Conservation (phyloP, 2,329 filamentous ascomycete species). For the Colletotrichum gigasporum region DNA sequence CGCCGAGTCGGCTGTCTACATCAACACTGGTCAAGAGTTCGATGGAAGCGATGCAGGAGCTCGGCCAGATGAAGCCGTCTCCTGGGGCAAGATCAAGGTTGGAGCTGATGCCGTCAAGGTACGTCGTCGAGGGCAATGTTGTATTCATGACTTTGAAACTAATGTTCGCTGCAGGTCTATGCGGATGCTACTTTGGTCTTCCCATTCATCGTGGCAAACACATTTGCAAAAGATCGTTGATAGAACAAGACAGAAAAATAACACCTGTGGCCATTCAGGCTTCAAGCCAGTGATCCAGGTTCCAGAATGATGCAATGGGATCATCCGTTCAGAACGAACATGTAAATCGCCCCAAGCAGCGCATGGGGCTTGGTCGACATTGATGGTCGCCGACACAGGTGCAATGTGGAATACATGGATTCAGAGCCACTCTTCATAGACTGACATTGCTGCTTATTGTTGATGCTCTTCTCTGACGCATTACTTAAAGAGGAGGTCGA, state of each 20-base stretch:
- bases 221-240: conserved; percentile 65
- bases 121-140: conserved; percentile 35
- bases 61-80: conserved; percentile 93
- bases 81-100: conserved; percentile 97
- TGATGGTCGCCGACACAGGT: no score
- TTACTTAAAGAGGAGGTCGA: no score
- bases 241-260: conserved; percentile 29
- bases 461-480: no score
- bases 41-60: conserved; percentile 97
- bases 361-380: no score
- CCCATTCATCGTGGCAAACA: conserved; percentile 73
- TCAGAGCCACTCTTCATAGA: no score
- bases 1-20: conserved; percentile 95
- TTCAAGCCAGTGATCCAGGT: not conserved
- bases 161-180: conserved; percentile 59
- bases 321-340: no score
- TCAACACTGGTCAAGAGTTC: conserved; percentile 97
- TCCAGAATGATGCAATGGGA: no score
- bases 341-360: no score
- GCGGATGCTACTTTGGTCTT: conserved; percentile 72
- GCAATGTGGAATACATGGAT: no score
- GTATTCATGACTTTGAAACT: conserved; percentile 26
- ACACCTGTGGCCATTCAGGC: not conserved
- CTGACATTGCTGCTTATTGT: no score
- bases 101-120: conserved; percentile 92